phyloP scores from a whole-genome alignment of 345 rosid species.

The Arabis alpina region DNA sequence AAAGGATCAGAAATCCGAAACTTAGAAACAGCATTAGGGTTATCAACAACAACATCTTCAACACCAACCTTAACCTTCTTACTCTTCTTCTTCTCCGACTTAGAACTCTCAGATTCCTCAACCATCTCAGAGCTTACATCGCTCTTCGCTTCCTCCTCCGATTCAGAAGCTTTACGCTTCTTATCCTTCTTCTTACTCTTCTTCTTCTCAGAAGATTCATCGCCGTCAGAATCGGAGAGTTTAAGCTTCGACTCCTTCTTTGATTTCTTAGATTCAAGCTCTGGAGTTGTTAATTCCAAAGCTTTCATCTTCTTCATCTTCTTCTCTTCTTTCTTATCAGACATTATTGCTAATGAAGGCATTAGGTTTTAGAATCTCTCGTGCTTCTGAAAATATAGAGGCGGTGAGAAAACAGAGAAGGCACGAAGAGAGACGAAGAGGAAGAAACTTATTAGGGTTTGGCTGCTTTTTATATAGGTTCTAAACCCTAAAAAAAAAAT shows the following conservation, averaged over 20 bases:
- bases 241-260: slow-evolving; percentile 45
- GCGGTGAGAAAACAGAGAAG: slow-evolving; percentile 8
- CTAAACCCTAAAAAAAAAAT: not conserved
- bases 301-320: slow-evolving; percentile 71
- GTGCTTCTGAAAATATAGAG: slow-evolving; percentile 22
- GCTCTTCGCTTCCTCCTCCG: slow-evolving; percentile 56
- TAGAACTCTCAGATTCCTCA: slow-evolving; percentile 52
- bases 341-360: slow-evolving; percentile 59
- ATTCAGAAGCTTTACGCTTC: slow-evolving; percentile 66
- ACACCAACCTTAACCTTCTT: slow-evolving; percentile 49
- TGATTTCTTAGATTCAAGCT: slow-evolving; percentile 54
- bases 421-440: slow-evolving; percentile 31
- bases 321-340: slow-evolving; percentile 54
- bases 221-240: slow-evolving; percentile 41
- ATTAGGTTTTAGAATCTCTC: slow-evolving; percentile 42
- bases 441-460: slow-evolving; percentile 27
- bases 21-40: slow-evolving; percentile 69
- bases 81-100: slow-evolving; percentile 55
- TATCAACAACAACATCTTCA: slow-evolving; percentile 52
- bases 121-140: slow-evolving; percentile 78
- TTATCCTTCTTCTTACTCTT: slow-evolving; percentile 55
- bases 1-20: slow-evolving; percentile 73
- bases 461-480: slow-evolving; percentile 19
- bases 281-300: slow-evolving; percentile 38
- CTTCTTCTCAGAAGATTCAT: slow-evolving; percentile 43